Conservation (phyloP, 768 basidiomycete genomes). For the Boletus edulis region DNA sequence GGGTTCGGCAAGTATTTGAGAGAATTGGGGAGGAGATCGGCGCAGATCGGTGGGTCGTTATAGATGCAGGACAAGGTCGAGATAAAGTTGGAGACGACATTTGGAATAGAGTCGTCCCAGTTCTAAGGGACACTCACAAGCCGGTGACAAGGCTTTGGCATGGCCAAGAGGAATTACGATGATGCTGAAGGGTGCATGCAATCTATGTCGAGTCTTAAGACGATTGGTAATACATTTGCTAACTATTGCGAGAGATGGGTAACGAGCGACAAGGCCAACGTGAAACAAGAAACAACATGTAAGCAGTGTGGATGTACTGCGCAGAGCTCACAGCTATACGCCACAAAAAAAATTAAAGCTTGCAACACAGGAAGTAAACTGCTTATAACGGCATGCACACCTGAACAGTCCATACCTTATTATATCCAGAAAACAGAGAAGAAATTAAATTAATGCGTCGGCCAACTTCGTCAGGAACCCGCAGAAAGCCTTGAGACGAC, state of each 20-base stretch:
- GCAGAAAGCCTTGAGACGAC: conserved; percentile 75
- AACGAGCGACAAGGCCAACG: conserved; percentile 15
- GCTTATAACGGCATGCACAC: conserved; percentile 17
- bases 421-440: conserved; percentile 16
- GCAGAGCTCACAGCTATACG: conserved; percentile 4
- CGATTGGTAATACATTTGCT: conserved; percentile 25
- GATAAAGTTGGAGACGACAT: conserved; percentile 53
- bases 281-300: conserved; percentile 12
- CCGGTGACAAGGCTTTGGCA: conserved; percentile 56
- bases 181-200: neutral
- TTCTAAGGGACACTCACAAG: conserved; percentile 35
- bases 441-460: neutral
- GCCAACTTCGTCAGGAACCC: conserved; percentile 26
- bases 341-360: conserved; percentile 9
- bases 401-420: conserved; percentile 13
- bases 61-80: conserved; percentile 56
- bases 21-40: conserved; percentile 54
- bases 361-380: conserved; percentile 15
- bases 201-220: conserved; percentile 7
- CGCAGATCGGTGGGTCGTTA: conserved; percentile 46
- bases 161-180: neutral
- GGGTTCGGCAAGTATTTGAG: conserved; percentile 60
- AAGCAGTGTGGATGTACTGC: conserved; percentile 7
- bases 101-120: conserved; percentile 49
- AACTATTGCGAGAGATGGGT: conserved; percentile 20